Percentiles rank a stretch among this genome's conserved stretches.
These are phyloP conservation scores for Sporisorium scitamineum DNA, from an alignment of 1,284 basidiomycete species.

Conservation along the genomic window DNA sequence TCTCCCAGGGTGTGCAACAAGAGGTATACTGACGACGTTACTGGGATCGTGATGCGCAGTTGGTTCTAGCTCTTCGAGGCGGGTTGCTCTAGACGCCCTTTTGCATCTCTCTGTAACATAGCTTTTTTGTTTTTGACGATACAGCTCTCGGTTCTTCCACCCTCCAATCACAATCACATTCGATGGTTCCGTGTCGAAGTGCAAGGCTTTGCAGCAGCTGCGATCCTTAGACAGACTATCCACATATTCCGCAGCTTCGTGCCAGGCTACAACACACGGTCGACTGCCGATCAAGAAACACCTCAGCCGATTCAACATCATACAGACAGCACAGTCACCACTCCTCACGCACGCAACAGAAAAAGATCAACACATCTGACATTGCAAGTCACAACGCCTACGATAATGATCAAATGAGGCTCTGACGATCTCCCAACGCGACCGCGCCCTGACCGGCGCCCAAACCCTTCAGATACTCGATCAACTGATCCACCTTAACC, in stretches of 20 bases:
- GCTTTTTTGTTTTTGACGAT: neutral
- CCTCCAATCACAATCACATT: neutral
- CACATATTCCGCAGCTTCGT: too few species aligned
- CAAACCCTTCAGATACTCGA: constrained; percentile 74
- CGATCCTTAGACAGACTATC: too few species aligned
- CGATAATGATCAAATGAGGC: constrained; percentile 23
- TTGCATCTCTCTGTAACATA: constrained; percentile 15
- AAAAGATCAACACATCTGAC: too few species aligned
- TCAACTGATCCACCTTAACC: constrained; percentile 73
- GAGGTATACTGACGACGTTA: neutral
- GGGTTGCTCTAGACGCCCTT: constrained; percentile 29
- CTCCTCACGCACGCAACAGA: too few species aligned
- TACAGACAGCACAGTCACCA: too few species aligned
- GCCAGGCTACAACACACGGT: too few species aligned
- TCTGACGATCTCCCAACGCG: constrained; percentile 22
- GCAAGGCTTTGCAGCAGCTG: too few species aligned
- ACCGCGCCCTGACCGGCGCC: constrained; percentile 29
- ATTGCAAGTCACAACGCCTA: neutral
- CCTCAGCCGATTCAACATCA: too few species aligned
- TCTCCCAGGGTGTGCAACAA: too few species aligned
- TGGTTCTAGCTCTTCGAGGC: constrained; percentile 63
- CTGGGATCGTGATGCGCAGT: constrained; percentile 22
- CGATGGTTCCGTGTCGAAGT: neutral
- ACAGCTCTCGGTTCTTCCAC: neutral
- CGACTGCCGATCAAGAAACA: too few species aligned